A percentile compares a stretch with the other conserved stretches of the same genome.
phyloP scores from a whole-genome alignment of 1,139 yeast species.

The Geotrichum klebahnii region DNA sequence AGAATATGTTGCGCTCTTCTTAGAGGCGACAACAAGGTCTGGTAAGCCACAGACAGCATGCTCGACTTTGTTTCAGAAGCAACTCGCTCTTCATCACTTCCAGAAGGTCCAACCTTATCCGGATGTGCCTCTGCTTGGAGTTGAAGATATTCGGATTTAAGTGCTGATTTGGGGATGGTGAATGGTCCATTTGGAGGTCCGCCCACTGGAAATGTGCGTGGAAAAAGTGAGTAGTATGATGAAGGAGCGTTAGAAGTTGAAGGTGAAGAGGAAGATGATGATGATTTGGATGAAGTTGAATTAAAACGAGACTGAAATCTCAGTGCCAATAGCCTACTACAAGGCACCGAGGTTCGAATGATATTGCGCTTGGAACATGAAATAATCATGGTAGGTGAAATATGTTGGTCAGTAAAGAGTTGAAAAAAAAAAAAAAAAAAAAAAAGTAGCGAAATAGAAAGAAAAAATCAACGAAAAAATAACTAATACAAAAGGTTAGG shows the following conservation, averaged over 20 bases:
- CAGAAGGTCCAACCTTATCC: slow-evolving; percentile 46
- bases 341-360: too few relatives aligned
- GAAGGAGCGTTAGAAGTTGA: background rate
- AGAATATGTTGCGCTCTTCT: slow-evolving; percentile 60
- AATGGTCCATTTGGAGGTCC: slow-evolving; percentile 67
- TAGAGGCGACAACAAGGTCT: slow-evolving; percentile 65
- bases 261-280: too few relatives aligned
- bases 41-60: slow-evolving; percentile 68
- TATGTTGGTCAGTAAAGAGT: too few relatives aligned
- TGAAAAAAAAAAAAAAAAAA: background rate
- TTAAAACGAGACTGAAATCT: background rate
- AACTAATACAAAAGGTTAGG: background rate
- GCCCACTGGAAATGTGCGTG: slow-evolving; percentile 64
- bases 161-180: slow-evolving; percentile 42
- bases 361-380: too few relatives aligned
- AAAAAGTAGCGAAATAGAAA: background rate
- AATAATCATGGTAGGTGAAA: too few relatives aligned
- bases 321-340: too few relatives aligned
- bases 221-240: slow-evolving; percentile 58
- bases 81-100: slow-evolving; percentile 23
- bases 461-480: background rate
- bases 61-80: slow-evolving; percentile 44
- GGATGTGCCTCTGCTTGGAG: slow-evolving; percentile 80
- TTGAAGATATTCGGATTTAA: slow-evolving; percentile 69
- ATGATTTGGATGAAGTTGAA: background rate